Conservation (phyloP, 768 basidiomycete genomes). For the Phylloporus sp. region DNA sequence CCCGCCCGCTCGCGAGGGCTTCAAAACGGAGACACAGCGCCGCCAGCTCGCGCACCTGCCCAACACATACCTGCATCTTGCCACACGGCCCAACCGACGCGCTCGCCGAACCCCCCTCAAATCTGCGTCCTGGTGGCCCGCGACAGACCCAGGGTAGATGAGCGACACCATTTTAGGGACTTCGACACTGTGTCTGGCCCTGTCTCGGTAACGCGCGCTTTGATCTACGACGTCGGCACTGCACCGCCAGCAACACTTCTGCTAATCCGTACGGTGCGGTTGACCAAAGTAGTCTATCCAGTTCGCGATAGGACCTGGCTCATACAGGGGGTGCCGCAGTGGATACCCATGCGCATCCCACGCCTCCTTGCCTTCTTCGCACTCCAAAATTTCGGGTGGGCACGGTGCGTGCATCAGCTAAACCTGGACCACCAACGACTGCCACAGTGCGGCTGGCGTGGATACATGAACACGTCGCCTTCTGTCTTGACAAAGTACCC, state of each 20-base stretch:
- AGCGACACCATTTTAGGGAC: slow-evolving; percentile 83
- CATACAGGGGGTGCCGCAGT: slow-evolving; percentile 88
- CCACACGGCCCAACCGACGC: slow-evolving; percentile 13
- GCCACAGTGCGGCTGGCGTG: slow-evolving; percentile 83
- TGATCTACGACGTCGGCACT: slow-evolving; percentile 84
- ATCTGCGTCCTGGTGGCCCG: slow-evolving; percentile 63
- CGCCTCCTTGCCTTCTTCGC: slow-evolving; percentile 83
- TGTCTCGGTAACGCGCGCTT: slow-evolving; percentile 51
- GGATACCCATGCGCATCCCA: slow-evolving; percentile 95
- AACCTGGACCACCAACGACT: slow-evolving; percentile 83
- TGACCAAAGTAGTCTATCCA: slow-evolving; percentile 99
- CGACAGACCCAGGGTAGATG: slow-evolving; percentile 73
- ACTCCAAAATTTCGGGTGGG: slow-evolving; percentile 92
- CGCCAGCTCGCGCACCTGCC: slow-evolving; percentile 71
- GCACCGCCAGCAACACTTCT: slow-evolving; percentile 85
- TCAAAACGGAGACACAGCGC: slow-evolving; percentile 76
- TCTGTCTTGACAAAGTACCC: slow-evolving; percentile 99
- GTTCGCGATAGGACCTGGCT: slow-evolving; percentile 83
- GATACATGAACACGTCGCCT: slow-evolving; percentile 98
- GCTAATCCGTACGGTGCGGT: slow-evolving; percentile 83
- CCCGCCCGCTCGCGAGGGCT: slow-evolving; percentile 58
- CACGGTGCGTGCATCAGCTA: slow-evolving; percentile 79
- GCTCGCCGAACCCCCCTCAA: slow-evolving; percentile 24
- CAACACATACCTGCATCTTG: slow-evolving; percentile 64
- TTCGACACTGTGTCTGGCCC: slow-evolving; percentile 72